phyloP scores from a whole-genome alignment of 768 basidiomycete genomes.

The Mycena belliarum region DNA sequence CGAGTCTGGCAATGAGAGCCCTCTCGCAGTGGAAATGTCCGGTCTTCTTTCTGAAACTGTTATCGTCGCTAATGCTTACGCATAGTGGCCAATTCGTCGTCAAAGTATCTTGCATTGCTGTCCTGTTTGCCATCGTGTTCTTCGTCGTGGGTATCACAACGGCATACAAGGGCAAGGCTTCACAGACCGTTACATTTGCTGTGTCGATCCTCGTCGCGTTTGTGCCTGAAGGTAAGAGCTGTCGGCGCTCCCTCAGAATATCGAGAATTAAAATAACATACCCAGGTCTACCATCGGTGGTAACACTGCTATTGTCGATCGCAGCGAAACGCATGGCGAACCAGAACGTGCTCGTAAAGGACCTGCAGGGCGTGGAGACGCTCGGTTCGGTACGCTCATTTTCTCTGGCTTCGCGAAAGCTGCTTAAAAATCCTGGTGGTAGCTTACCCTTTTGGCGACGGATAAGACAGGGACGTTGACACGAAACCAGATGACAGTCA shows the following conservation, averaged over 20 bases:
- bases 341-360: slow-evolving; percentile 73
- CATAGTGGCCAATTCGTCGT: slow-evolving; percentile 59
- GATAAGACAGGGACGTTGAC: slow-evolving; percentile 76
- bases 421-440: slow-evolving; percentile 10
- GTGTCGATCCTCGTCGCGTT: slow-evolving; percentile 54
- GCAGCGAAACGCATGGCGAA: slow-evolving; percentile 73
- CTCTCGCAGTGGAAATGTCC: slow-evolving; percentile 67
- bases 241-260: neutral
- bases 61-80: neutral
- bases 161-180: slow-evolving; percentile 61
- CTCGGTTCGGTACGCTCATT: slow-evolving; percentile 38
- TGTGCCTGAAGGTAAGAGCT: slow-evolving; percentile 36
- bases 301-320: slow-evolving; percentile 66
- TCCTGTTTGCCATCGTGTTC: slow-evolving; percentile 63
- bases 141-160: slow-evolving; percentile 68
- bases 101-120: slow-evolving; percentile 61
- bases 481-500: slow-evolving; percentile 73
- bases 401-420: slow-evolving; percentile 45
- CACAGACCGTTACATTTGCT: slow-evolving; percentile 57
- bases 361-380: slow-evolving; percentile 73
- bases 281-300: slow-evolving; percentile 66
- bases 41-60: slow-evolving; percentile 11
- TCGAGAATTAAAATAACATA: neutral
- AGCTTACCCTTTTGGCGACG: slow-evolving; percentile 67
- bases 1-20: slow-evolving; percentile 64